Evolutionary conservation across 345 rosid genomes (phyloP).

Genomic region (Luvunga scandens): DNA sequence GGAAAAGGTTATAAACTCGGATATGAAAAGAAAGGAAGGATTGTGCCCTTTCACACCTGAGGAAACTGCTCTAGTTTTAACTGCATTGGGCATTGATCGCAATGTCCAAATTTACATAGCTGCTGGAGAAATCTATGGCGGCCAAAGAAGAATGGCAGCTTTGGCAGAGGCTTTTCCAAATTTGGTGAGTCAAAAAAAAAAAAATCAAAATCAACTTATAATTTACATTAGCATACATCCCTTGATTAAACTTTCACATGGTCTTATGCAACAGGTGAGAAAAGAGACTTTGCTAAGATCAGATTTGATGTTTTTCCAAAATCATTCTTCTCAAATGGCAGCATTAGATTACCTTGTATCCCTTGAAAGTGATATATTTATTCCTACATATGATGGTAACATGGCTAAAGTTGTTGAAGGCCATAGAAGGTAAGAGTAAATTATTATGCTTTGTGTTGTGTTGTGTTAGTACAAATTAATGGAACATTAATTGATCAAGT

Average conservation of each 20-base stretch:
- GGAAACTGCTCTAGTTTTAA: conserved; percentile 80
- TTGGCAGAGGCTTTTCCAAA: conserved; percentile 69
- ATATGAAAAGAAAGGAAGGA: conserved; percentile 83
- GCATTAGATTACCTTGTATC: conserved; percentile 87
- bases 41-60: conserved; percentile 95
- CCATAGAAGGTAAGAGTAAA: conserved; percentile 67
- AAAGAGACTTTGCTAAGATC: conserved; percentile 73
- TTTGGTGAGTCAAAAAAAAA: conserved; percentile 49
- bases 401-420: conserved; percentile 99
- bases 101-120: conserved; percentile 88
- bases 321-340: conserved; percentile 92
- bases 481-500: neutral
- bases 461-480: neutral
- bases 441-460: neutral
- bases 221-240: neutral
- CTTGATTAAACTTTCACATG: neutral
- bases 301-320: conserved; percentile 64
- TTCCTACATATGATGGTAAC: conserved; percentile 91
- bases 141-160: conserved; percentile 65
- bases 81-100: conserved; percentile 70
- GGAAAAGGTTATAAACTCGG: conserved; percentile 80
- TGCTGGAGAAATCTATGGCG: conserved; percentile 95
- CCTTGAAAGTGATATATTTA: conserved; percentile 84
- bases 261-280: conserved; percentile 55
- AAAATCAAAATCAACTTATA: neutral